phyloP scores from a whole-genome alignment of 768 basidiomycete species.

The Pleurotus djamor region DNA sequence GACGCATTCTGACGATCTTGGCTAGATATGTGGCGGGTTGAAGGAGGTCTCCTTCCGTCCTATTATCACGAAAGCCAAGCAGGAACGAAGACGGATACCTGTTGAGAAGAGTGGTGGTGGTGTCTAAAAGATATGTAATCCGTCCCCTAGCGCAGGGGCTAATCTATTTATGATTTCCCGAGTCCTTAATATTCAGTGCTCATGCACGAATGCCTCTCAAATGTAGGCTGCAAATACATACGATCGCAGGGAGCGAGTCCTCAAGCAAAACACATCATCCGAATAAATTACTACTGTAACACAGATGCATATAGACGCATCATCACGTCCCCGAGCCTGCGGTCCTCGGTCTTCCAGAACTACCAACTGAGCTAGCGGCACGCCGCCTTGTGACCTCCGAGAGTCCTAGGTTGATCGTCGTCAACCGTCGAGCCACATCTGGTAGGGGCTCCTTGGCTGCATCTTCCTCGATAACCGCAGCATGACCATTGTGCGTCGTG shows the following conservation, averaged over 20 bases:
- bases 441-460: not conserved
- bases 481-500: not conserved
- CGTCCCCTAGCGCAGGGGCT: too few species aligned
- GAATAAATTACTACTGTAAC: not conserved
- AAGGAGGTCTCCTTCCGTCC: slow-evolving; percentile 61
- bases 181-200: too few species aligned
- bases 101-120: slow-evolving; percentile 58
- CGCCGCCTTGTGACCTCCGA: not conserved
- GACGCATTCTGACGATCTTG: not conserved
- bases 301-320: not conserved
- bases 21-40: slow-evolving; percentile 69
- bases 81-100: slow-evolving; percentile 39
- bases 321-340: not conserved
- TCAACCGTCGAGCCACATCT: not conserved
- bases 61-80: slow-evolving; percentile 11
- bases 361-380: slow-evolving; percentile 1
- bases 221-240: too few species aligned
- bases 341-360: not conserved
- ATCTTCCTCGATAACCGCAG: not conserved
- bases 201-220: too few species aligned
- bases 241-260: too few species aligned
- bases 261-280: not conserved
- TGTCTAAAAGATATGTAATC: slow-evolving; percentile 26
- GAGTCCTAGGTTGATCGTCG: not conserved
- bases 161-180: too few species aligned